phyloP scores from a whole-genome alignment of 805 yeast genomes.

The Schwanniomyces vanrijiae region DNA sequence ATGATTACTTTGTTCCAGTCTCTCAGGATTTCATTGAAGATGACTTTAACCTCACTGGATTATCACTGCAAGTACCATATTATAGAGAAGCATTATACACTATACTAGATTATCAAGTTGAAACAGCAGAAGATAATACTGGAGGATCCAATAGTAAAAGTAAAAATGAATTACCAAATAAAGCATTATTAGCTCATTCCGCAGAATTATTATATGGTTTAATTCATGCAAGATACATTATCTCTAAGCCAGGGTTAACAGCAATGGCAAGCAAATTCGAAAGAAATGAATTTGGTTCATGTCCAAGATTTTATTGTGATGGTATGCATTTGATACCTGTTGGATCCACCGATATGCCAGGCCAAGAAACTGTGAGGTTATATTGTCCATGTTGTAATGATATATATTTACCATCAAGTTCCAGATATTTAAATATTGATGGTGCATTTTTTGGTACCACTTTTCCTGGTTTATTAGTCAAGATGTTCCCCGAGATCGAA shows the following conservation, averaged over 20 bases:
- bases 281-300: conserved; percentile 82
- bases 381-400: conserved; percentile 96
- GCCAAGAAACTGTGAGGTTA: conserved; percentile 86
- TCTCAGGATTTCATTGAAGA: conserved; percentile 92
- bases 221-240: conserved; percentile 88
- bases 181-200: conserved; percentile 79
- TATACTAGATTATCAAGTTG: conserved; percentile 78
- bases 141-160: conserved; percentile 6
- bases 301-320: conserved; percentile 88
- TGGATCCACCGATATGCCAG: conserved; percentile 88
- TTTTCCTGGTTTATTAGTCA: conserved; percentile 88
- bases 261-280: conserved; percentile 94
- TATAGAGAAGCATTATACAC: conserved; percentile 90
- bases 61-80: conserved; percentile 80
- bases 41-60: conserved; percentile 92
- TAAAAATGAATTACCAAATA: conserved; percentile 53
- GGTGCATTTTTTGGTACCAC: conserved; percentile 98
- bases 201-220: conserved; percentile 93
- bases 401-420: conserved; percentile 80
- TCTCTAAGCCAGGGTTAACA: conserved; percentile 86
- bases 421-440: conserved; percentile 85
- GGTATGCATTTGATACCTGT: conserved; percentile 89
- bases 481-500: conserved; percentile 89
- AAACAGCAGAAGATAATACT: conserved; percentile 39
- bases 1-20: conserved; percentile 90